Conservation (phyloP, 495 filamentous ascomycete genomes). For the Penicillium turbatum region DNA sequence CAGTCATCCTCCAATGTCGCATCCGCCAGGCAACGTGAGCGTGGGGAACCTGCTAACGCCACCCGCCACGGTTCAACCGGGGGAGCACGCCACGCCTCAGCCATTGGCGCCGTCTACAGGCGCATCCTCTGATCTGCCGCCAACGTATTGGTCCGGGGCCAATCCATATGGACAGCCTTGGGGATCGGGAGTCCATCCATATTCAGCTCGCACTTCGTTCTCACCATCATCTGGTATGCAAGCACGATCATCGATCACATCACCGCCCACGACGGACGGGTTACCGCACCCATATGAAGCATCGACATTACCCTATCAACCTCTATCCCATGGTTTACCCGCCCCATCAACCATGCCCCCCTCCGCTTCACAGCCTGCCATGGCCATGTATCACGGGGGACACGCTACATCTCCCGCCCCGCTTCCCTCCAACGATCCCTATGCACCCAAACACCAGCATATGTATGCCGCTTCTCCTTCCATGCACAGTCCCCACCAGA, state of each 20-base stretch:
- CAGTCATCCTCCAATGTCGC: constrained; percentile 29
- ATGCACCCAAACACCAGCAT: constrained; percentile 55
- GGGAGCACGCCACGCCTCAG: constrained; percentile 55
- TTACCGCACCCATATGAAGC: constrained; percentile 57
- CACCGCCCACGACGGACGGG: constrained; percentile 45
- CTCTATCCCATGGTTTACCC: constrained; percentile 31
- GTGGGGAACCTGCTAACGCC: constrained; percentile 61
- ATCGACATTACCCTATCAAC: constrained; percentile 49
- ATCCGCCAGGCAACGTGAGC: constrained; percentile 47
- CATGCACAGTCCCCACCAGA: constrained; percentile 62
- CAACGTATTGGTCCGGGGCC: constrained; percentile 45
- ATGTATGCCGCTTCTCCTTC: constrained; percentile 52
- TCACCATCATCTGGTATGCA: constrained; percentile 50
- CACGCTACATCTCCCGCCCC: constrained; percentile 59
- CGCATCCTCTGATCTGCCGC: constrained; percentile 45
- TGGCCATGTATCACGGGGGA: constrained; percentile 34
- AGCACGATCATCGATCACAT: constrained; percentile 43
- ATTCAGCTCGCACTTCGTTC: constrained; percentile 48
- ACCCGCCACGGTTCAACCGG: constrained; percentile 55
- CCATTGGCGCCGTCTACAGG: constrained; percentile 43
- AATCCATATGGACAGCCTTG: constrained; percentile 51
- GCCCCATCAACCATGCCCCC: constrained; percentile 37
- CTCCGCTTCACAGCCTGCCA: constrained; percentile 15
- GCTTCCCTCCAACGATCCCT: constrained; percentile 59
- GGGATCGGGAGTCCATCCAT: constrained; percentile 39